Base-by-base conservation (phyloP, 2,329 filamentous ascomycete genomes). In the Sporothrix schenckii region DNA sequence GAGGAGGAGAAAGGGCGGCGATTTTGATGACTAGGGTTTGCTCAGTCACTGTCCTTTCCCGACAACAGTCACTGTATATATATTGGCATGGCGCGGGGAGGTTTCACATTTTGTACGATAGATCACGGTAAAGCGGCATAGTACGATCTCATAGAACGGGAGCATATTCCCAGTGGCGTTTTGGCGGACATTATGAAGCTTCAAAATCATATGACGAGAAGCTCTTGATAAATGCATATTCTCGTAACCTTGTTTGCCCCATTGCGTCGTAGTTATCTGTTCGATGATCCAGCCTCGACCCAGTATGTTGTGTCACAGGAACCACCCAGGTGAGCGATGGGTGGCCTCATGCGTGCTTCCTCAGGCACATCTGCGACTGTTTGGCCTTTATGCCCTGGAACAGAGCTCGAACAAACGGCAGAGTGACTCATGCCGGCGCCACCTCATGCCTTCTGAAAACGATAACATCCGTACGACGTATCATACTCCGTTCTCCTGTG, bases 371-470 rank as follows among this genome's bases (percentile, higher is more conserved):
- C 53, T 58, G 53, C 30, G 11, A 50, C 61, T 50, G 61, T 39
- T 39, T 39, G 24, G 44, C 27, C 47, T 34, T 34, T 34, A 24
- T 53, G 63, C 27, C 61, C 21, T 47, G 27, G 13, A 34, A 65
- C 10, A 65, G 61, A 65, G 47, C 61, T 27, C n/a, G 13, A 65
- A 65, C 27, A 52, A 16, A 27, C 68, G 56, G 56, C 14, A 30
- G 50, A 69, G 68, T 69, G 68, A 69, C 58, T 69, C 68, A 69
- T 65, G 60, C 68, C 56, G 68, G 68, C 63, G 50, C 27, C 47
- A 34, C 11, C 4, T 34, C 24, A 21, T 4, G 24, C 39, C 58
- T 50, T 21, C 16, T 49, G 44, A 4, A 10, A 9, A 9, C 49
- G 16, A 50, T 19, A 21, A 9, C 34, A 34, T 7, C 34, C 34